Percentiles rank a stretch among this genome's conserved stretches.
phyloP scores from a whole-genome alignment of 2,329 filamentous ascomycete species.

The Scopulariopsis brevicaulis region DNA sequence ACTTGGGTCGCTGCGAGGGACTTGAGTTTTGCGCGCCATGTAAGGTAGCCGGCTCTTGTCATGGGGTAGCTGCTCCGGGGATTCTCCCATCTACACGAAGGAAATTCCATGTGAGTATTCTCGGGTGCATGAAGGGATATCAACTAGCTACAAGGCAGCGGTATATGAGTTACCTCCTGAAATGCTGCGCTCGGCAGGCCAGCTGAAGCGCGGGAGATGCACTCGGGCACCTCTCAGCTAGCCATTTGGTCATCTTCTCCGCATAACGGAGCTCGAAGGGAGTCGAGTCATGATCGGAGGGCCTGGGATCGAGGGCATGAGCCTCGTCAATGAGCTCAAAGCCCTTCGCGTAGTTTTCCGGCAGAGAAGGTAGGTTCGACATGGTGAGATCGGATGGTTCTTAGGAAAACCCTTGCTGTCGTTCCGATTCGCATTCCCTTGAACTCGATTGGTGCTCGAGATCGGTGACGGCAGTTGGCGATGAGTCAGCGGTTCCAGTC shows the following conservation, averaged over 20 bases:
- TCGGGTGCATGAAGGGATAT: neutral
- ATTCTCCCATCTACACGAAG: conserved; percentile 55
- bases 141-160: neutral
- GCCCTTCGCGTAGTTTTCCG: conserved; percentile 34
- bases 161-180: conserved; percentile 41
- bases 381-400: neutral
- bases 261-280: conserved; percentile 81
- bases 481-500: neutral
- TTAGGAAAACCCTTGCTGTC: neutral
- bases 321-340: conserved; percentile 62
- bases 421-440: neutral
- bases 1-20: conserved; percentile 45
- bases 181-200: conserved; percentile 76
- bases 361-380: conserved; percentile 13
- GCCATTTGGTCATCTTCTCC: conserved; percentile 65
- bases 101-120: neutral
- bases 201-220: conserved; percentile 59
- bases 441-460: neutral
- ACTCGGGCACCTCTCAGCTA: conserved; percentile 44
- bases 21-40: conserved; percentile 68
- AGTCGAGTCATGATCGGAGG: conserved; percentile 19
- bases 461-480: neutral
- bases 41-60: conserved; percentile 65
- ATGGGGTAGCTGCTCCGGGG: conserved; percentile 62
- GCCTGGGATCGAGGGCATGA: conserved; percentile 23